Evolutionary conservation across 495 filamentous ascomycete species (phyloP), one percentile per base, ranked within the genome.

Genomic region (Xylaria palmicola): DNA sequence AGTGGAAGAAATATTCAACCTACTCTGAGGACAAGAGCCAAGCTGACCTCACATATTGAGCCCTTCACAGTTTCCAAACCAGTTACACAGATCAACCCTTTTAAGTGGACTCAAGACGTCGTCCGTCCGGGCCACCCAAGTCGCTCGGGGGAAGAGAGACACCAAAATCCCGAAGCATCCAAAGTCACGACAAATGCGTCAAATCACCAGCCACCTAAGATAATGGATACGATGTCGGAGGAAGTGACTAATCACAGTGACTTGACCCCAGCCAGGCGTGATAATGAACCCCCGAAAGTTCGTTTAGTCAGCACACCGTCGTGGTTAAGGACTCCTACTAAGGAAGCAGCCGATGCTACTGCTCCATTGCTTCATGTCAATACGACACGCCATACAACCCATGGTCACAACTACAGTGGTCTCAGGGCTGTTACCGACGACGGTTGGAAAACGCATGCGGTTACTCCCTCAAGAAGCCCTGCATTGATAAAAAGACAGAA

Each of bases 221-320:
- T n/a, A 10, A 22, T 4, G 15, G n/a, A 59, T 26, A 43, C 22
- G 1, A 20, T 26, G 4, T 59, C 8, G 5, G 36, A 13, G 8
- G 26, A 32, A 17, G 4, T n/a, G 19, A n/a, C n/a, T n/a, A 40
- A 29, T 50, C 29, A 8, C 8, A 39, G 15, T 26, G 29, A 17
- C 13, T 29, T 17, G 30, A 39, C 19, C 27, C 1, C 17, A 45
- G 13, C 49, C 20, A 12, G 2, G 36, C 29, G 4, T n/a, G 27
- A 47, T 1, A 4, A 53, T 37, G 5, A 47, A 7, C 13, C 27
- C 32, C 72, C 64, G n/a, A 73, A 56, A 62, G 40, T 65, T 10
- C 63, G 63, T 26, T 61, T 72, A 0, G 64, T 71, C 10, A 76
- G 74, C 62, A 72, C 75, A 24, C 72, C 76, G 19, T 22, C 60